Base-by-base conservation (phyloP, 1,284 basidiomycete genomes). In the Ganoderma multipileum region DNA sequence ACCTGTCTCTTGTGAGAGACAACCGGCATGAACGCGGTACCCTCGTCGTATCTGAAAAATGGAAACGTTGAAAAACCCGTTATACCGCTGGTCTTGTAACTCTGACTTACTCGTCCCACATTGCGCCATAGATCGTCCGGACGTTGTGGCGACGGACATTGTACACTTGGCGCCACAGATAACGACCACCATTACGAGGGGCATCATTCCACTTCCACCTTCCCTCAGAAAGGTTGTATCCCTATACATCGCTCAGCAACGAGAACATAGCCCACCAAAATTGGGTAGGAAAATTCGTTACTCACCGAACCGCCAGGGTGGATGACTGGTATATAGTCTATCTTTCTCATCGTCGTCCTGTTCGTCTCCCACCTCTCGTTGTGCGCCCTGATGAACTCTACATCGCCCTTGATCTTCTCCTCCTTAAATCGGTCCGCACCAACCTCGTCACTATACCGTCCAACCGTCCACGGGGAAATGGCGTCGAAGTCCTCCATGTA, bases 81-180 rank as follows among this genome's bases (percentile, higher is more conserved):
- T 41, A 63, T 42, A 42, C 3, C 11, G 26, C 7, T 20, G 30
- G 36, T 41, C 11, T 30, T 58, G 16, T 60, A 18, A 52, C 16
- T 3, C 16, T 20, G 3, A 86, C 90, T 77, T 69, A 92, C 90
- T 93, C 92, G 73, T 94, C 93, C 91, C 92, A 94, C 92, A 93
- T 94, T 9, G 91, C 92, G 28, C 90, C 90, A 71, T 93, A 93
- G 64, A 93, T 85, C 2, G 81, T 89, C n/a, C 87, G 83, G 18
- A 87, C 88, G 14, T 90, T 90, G 50, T 85, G 84, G 54, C 84
- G 81, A 38, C 85, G 85, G 12, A 86, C 89, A 73, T 92, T 90
- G 80, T 84, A 87, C 2, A 94, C 80, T 75, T 94, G 92, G 68
- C 87, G 83, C 92, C 92, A 94, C 59, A 94, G 77, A 77, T 93